A percentile compares a stretch with the other conserved stretches of the same genome.
These are phyloP conservation scores for Ashbya aceris DNA, from an alignment of 1,139 yeast species.

Conservation along the genomic window DNA sequence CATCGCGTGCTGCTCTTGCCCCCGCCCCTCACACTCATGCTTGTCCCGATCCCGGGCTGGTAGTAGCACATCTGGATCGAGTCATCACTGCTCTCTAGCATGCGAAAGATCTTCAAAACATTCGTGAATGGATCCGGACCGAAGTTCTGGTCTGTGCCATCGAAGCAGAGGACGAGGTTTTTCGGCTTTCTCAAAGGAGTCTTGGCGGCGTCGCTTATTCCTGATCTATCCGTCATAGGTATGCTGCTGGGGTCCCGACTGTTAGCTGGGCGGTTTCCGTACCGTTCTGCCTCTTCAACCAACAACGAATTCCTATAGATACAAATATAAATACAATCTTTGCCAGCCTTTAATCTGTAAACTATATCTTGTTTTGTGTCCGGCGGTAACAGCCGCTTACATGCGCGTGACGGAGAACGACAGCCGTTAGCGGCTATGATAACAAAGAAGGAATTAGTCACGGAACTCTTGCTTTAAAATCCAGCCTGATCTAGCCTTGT, in stretches of 20 bases:
- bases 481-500: slow-evolving; percentile 52
- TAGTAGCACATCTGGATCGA: slow-evolving; percentile 45
- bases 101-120: slow-evolving; percentile 43
- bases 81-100: slow-evolving; percentile 39
- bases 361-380: no score
- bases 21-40: slow-evolving; percentile 23
- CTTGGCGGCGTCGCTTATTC: no score
- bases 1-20: neutral
- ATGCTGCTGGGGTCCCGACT: no score
- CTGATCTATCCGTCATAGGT: no score
- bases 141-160: slow-evolving; percentile 54
- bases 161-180: slow-evolving; percentile 47
- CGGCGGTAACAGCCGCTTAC: no score
- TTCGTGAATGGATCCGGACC: slow-evolving; percentile 50
- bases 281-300: neutral
- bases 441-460: neutral
- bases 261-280: no score
- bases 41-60: slow-evolving; percentile 58
- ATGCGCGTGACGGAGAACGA: no score
- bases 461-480: slow-evolving; percentile 42
- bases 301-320: neutral
- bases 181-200: slow-evolving; percentile 15
- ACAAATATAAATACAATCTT: no score
- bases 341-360: no score
- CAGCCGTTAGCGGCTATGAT: no score